A percentile compares a stretch with the other conserved stretches of the same genome.
Evolutionary conservation across 2,329 filamentous ascomycete species (phyloP).

Genomic region (Phialemonium atrogriseum): DNA sequence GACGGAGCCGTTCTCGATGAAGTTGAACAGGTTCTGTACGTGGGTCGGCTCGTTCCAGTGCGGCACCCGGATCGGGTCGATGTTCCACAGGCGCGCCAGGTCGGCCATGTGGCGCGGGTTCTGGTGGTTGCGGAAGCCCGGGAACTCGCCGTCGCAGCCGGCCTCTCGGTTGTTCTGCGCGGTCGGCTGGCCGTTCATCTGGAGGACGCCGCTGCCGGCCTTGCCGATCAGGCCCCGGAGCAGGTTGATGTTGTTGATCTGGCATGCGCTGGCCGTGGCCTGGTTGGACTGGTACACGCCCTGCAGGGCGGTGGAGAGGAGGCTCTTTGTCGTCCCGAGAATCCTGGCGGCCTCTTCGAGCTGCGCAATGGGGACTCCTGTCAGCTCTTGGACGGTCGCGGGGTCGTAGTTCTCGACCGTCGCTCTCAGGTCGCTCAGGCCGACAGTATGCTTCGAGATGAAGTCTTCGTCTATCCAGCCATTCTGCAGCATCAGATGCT

Average conservation of each 20-base stretch:
- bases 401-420: conserved; percentile 22
- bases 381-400: conserved; percentile 22
- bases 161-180: conserved; percentile 30
- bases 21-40: conserved; percentile 25
- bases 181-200: conserved; percentile 31
- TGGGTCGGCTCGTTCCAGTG: conserved; percentile 30
- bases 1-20: conserved; percentile 22
- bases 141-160: conserved; percentile 28
- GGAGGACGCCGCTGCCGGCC: conserved; percentile 24
- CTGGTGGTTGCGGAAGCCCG: conserved; percentile 25
- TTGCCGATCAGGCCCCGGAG: conserved; percentile 25
- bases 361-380: conserved; percentile 20
- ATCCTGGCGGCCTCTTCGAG: conserved; percentile 23
- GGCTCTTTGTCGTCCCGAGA: conserved; percentile 19
- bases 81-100: conserved; percentile 27
- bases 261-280: conserved; percentile 27
- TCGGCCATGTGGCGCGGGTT: conserved; percentile 26
- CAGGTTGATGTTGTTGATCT: conserved; percentile 32
- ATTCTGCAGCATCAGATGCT: conserved; percentile 26
- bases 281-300: conserved; percentile 32
- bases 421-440: conserved; percentile 17
- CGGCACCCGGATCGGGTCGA: conserved; percentile 22
- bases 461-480: conserved; percentile 24
- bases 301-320: conserved; percentile 28
- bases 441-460: conserved; percentile 19